Evolutionary conservation across 2,329 filamentous ascomycete genomes (phyloP).

Genomic region (Diaporthe ampelina): DNA sequence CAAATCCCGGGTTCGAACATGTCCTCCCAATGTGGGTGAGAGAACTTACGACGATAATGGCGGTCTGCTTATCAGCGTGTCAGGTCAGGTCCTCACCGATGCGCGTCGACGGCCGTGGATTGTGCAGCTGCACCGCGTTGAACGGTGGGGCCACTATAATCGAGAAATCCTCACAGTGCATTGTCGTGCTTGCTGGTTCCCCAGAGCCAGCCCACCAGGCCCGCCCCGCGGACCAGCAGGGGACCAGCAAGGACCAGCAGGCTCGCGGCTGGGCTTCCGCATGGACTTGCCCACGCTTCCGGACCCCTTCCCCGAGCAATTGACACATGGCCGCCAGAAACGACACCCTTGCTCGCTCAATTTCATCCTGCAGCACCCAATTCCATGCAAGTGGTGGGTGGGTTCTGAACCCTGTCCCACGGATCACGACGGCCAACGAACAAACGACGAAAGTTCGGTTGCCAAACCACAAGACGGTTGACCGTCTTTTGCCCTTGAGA

Average conservation of each 20-base stretch:
- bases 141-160: conserved; percentile 36
- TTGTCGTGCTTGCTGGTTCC: conserved; percentile 9
- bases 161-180: conserved; percentile 39
- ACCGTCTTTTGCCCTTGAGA: conserved; percentile 29
- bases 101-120: conserved; percentile 27
- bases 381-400: conserved; percentile 29
- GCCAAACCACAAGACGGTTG: conserved; percentile 36
- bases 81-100: conserved; percentile 28
- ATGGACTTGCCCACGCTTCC: conserved; percentile 36
- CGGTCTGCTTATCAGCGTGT: conserved; percentile 42
- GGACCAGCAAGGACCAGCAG: conserved; percentile 18
- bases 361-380: conserved; percentile 40
- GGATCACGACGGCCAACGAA: conserved; percentile 23
- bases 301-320: conserved; percentile 40
- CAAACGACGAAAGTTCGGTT: conserved; percentile 30
- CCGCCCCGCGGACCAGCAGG: conserved; percentile 34
- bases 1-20: conserved; percentile 9
- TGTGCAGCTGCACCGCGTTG: conserved; percentile 34
- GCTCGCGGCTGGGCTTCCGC: conserved; percentile 40
- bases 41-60: conserved; percentile 40
- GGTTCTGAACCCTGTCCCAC: conserved; percentile 33
- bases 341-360: conserved; percentile 36
- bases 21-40: neutral
- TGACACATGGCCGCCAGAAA: conserved; percentile 43
- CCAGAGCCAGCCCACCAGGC: conserved; percentile 29